Conservation (phyloP, 2,329 filamentous ascomycete genomes). For the Xylaria sp. region DNA sequence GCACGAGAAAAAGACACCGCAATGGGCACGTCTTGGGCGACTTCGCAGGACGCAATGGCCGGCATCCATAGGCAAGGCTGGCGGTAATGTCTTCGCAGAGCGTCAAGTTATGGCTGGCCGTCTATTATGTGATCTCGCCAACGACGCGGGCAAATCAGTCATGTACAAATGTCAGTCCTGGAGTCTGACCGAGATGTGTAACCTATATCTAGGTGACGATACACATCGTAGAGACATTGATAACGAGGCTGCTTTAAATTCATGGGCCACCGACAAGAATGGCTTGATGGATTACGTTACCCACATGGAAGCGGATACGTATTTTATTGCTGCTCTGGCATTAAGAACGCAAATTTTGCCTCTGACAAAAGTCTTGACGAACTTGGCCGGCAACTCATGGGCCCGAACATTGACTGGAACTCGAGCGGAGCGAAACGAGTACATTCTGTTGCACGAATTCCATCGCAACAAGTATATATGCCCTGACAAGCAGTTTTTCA, state of each 20-base stretch:
- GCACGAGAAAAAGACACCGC: constrained; percentile 88
- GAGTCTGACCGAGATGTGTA: constrained; percentile 98
- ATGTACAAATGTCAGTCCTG: constrained; percentile 98
- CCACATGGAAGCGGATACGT: constrained; percentile 94
- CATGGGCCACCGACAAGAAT: constrained; percentile 83
- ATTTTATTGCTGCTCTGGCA: constrained; percentile 92
- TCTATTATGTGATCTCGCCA: constrained; percentile 91
- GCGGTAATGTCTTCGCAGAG: constrained; percentile 92
- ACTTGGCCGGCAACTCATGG: constrained; percentile 98
- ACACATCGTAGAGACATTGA: constrained; percentile 85
- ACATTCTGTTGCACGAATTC: constrained; percentile 98
- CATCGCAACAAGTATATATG: constrained; percentile 97
- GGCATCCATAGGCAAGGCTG: constrained; percentile 82
- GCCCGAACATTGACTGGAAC: constrained; percentile 95
- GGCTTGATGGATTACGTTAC: constrained; percentile 93
- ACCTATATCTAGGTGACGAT: constrained; percentile 80
- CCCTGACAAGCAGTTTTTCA: constrained; percentile 90
- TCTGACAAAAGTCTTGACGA: constrained; percentile 93
- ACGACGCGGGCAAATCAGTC: constrained; percentile 95
- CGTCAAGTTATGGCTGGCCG: constrained; percentile 89
- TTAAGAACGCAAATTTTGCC: constrained; percentile 91
- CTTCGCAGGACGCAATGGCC: constrained; percentile 89
- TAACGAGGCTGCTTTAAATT: constrained; percentile 85
- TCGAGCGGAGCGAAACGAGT: constrained; percentile 96
- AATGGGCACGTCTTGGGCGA: constrained; percentile 93